Base-by-base conservation (phyloP, 176 grass and related monocot genomes). In the Puya raimondii region DNA sequence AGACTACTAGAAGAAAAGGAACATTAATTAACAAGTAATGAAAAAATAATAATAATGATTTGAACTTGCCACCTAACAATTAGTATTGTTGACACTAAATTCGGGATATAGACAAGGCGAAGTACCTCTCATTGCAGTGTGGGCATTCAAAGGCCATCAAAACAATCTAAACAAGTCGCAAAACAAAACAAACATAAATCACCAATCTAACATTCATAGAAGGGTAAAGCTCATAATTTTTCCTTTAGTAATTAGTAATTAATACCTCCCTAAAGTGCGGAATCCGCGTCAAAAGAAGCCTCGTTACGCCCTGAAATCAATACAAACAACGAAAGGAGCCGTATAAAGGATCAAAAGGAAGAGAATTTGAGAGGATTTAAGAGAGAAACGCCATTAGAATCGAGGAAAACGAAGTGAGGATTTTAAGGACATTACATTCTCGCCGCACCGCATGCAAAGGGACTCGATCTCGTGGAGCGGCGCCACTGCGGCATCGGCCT, bases 111-210 rank as follows among this genome's bases (percentile, higher is more conserved):
- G 17, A 48, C 4, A 74, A 57, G 2, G 3, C 33, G 2, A 26
- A 16, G 68, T 79, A 97, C 89, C 89, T 90, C 66, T 97, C 94
- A 27, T 82, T 68, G 63, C 94, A 97, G 70, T 97, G 94, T 0
- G 84, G 82, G 68, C 94, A 97, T 68, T 90, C 89, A 20, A 97
- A 97, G 4, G 89, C 86, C 94, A 97, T 97, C 75, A 92, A 80
- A 74, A 97, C 79, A 56, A 97, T 81, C 92, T 96, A 75, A 70
- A 87, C 27, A 68, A 77, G 59, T 61, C 13, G 8, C 3, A 81
- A 23, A 75, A 66, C 10, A 74, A 78, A 69, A 21, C 42, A 64
- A 50, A 81, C 27, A 57, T 7, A 1, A 2, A 13, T 20, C 17
- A 23, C 51, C 2, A 59, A 72, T 77, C 64, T 79, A 23, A 76